Evolutionary conservation across 2,329 filamentous ascomycete species (phyloP).

Genomic region (Trichoderma sp.): DNA sequence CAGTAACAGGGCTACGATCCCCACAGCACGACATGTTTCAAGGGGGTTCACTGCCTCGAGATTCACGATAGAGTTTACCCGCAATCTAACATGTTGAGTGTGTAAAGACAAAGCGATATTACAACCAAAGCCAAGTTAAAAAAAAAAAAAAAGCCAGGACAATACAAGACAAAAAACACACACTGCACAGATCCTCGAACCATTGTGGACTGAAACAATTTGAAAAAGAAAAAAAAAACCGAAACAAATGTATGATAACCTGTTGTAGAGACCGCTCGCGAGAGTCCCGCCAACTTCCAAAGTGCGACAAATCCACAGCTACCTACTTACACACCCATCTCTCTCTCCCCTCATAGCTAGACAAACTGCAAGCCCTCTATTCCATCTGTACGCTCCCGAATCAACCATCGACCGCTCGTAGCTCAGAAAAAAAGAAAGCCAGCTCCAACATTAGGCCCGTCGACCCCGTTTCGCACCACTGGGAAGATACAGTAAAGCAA

Average conservation of each 20-base stretch:
- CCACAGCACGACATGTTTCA: background rate
- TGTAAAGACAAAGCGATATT: constrained; percentile 15
- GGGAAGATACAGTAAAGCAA: constrained; percentile 36
- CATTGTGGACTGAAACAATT: background rate
- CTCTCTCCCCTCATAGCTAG: background rate
- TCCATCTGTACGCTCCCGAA: constrained; percentile 25
- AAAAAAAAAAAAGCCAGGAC: background rate
- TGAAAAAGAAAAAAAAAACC: constrained; percentile 22
- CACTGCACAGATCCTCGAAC: constrained; percentile 31
- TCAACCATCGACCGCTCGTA: constrained; percentile 33
- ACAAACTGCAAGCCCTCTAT: constrained; percentile 23
- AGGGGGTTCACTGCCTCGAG: background rate
- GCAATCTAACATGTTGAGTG: constrained; percentile 15
- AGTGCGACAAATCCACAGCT: constrained; percentile 23
- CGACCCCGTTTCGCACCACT: constrained; percentile 28
- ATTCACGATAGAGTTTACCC: background rate
- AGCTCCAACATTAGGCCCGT: constrained; percentile 33
- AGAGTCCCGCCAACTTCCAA: constrained; percentile 31
- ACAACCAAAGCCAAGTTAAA: constrained; percentile 13
- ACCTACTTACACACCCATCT: constrained; percentile 15
- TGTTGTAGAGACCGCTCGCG: constrained; percentile 39
- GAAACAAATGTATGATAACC: constrained; percentile 45
- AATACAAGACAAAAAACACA: constrained; percentile 26
- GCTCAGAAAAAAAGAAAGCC: constrained; percentile 23
- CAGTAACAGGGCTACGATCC: background rate